phyloP scores from a whole-genome alignment of 805 yeast genomes.

The Hermanozyma aechmeae region DNA sequence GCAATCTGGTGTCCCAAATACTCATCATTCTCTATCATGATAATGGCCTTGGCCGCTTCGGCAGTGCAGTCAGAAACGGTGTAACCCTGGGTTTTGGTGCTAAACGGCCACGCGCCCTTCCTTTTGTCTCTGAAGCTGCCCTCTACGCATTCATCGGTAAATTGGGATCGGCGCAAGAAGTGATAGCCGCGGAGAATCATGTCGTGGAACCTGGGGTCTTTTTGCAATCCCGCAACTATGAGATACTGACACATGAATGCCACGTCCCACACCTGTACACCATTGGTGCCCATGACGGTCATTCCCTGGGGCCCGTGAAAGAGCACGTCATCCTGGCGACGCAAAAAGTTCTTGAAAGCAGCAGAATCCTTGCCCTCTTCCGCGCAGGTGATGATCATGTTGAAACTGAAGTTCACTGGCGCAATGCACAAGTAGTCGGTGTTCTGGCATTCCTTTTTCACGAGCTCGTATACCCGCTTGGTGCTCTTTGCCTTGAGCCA shows the following conservation, averaged over 20 bases:
- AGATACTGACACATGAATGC: constrained; percentile 84
- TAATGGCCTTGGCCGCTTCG: constrained; percentile 85
- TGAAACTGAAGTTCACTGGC: constrained; percentile 85
- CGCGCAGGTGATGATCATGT: constrained; percentile 57
- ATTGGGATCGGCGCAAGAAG: constrained; percentile 76
- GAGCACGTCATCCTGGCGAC: constrained; percentile 63
- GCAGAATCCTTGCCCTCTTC: constrained; percentile 66
- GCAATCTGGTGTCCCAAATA: constrained; percentile 21
- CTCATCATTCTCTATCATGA: constrained; percentile 75
- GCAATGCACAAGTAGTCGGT: constrained; percentile 84
- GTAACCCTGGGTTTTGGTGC: constrained; percentile 93
- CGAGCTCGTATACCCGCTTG: constrained; percentile 46
- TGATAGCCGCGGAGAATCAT: constrained; percentile 56
- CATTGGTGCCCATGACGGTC: constrained; percentile 94
- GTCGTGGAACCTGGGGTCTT: constrained; percentile 52
- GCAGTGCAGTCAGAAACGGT: constrained; percentile 97
- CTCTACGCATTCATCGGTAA: constrained; percentile 64
- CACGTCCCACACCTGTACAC: constrained; percentile 95
- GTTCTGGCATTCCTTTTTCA: constrained; percentile 66
- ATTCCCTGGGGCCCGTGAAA: constrained; percentile 88
- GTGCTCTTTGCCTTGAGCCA: constrained; percentile 54
- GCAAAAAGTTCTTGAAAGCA: constrained; percentile 44
- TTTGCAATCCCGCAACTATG: constrained; percentile 71
- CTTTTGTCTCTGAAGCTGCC: constrained; percentile 80
- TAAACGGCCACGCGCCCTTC: constrained; percentile 92